phyloP scores from a whole-genome alignment of 805 yeast genomes.

The Yamadazyma endophytica region DNA sequence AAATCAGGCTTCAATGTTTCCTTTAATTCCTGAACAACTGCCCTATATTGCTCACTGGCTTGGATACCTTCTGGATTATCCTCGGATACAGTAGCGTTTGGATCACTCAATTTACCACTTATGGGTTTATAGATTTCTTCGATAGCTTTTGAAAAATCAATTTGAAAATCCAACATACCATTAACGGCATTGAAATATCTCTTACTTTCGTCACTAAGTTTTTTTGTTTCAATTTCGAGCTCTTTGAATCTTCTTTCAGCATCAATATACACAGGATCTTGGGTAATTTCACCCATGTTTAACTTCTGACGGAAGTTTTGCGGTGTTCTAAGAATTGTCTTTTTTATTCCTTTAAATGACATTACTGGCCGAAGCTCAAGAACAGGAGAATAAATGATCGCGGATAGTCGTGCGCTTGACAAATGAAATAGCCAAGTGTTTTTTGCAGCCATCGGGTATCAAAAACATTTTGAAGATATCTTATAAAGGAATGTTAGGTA shows the following conservation, averaged over 20 bases:
- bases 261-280: conserved; percentile 85
- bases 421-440: too few relatives aligned
- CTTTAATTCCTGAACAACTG: conserved; percentile 81
- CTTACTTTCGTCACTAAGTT: conserved; percentile 83
- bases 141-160: conserved; percentile 91
- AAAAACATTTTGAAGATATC: too few relatives aligned
- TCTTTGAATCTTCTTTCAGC: conserved; percentile 96
- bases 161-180: conserved; percentile 89
- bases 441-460: too few relatives aligned
- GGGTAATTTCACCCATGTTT: conserved; percentile 65
- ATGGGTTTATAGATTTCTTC: conserved; percentile 96
- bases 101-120: conserved; percentile 87
- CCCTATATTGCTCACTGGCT: conserved; percentile 90
- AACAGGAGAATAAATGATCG: too few relatives aligned
- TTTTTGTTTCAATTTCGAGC: conserved; percentile 83
- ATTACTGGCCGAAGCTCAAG: too few relatives aligned
- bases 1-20: conserved; percentile 86
- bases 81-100: conserved; percentile 79
- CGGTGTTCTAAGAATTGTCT: conserved; percentile 82
- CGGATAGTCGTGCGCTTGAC: too few relatives aligned
- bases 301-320: conserved; percentile 86
- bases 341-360: conserved; percentile 87
- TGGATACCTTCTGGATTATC: conserved; percentile 96
- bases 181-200: conserved; percentile 89
- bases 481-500: too few relatives aligned